A percentile compares a stretch with the other conserved stretches of the same genome.
These are phyloP conservation scores for Lentinus polychrous DNA, from an alignment of 1,284 basidiomycete species.

Conservation along the genomic window DNA sequence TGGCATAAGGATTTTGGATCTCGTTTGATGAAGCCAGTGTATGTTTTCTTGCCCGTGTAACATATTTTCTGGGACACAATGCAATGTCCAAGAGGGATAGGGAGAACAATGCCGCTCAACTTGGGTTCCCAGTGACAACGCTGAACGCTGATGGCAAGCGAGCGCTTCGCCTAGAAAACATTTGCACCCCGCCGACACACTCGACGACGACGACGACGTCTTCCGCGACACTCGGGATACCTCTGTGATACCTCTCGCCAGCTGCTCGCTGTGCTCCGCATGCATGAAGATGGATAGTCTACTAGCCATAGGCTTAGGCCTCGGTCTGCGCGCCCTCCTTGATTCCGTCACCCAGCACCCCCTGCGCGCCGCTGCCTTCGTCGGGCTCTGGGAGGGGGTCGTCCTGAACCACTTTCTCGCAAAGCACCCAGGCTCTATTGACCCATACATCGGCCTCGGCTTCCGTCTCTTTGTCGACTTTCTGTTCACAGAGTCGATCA, in stretches of 20 bases:
- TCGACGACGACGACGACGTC: too few species aligned
- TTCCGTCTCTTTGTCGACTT: constrained; percentile 65
- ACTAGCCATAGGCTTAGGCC: constrained; percentile 31
- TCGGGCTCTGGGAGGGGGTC: constrained; percentile 72
- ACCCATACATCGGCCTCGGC: constrained; percentile 58
- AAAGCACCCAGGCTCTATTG: constrained; percentile 50
- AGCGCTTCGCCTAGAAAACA: too few species aligned
- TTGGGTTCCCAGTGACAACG: too few species aligned
- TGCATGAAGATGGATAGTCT: constrained; percentile 29
- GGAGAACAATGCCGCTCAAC: too few species aligned
- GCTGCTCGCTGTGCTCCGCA: constrained; percentile 2
- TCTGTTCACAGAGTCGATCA: constrained; percentile 52
- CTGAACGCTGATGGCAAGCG: too few species aligned
- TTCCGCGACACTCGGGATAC: too few species aligned
- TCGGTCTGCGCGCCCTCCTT: constrained; percentile 29
- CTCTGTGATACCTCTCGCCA: too few species aligned
- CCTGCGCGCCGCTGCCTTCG: constrained; percentile 39
- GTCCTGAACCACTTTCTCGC: constrained; percentile 63
- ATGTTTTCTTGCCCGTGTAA: too few species aligned
- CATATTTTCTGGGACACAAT: too few species aligned
- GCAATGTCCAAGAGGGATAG: constrained; percentile 5
- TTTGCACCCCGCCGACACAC: too few species aligned
- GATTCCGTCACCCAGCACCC: constrained; percentile 41
- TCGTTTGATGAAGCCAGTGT: too few species aligned
- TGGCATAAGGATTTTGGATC: constrained; percentile 27